A percentile compares a stretch with the other conserved stretches of the same genome.
Conservation (phyloP, 305 asterid genomes). For the Coffea humblotiana region DNA sequence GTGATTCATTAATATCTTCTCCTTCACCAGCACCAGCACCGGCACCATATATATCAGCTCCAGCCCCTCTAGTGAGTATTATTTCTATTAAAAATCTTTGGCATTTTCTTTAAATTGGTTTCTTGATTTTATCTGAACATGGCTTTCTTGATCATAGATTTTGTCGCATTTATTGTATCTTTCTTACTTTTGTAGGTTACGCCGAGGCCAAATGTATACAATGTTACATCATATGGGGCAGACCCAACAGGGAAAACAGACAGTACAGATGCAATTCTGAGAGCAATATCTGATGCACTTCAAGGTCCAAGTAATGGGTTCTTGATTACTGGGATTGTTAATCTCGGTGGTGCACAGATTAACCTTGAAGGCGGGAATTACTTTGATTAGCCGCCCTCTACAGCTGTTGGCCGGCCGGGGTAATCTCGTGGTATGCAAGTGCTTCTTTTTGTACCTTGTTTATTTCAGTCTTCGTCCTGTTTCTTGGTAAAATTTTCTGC, state of each 20-base stretch:
- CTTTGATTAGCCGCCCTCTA: slow-evolving; percentile 66
- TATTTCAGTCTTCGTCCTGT: background rate
- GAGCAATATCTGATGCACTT: slow-evolving; percentile 68
- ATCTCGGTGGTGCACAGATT: slow-evolving; percentile 80
- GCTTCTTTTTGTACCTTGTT: background rate
- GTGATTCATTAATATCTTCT: slow-evolving; percentile 13
- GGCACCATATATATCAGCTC: no score
- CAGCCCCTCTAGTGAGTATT: slow-evolving; percentile 7
- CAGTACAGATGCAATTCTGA: slow-evolving; percentile 63
- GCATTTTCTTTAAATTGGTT: background rate
- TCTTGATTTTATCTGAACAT: background rate
- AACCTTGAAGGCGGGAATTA: slow-evolving; percentile 87
- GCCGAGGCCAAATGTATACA: slow-evolving; percentile 41
- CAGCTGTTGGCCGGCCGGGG: slow-evolving; percentile 67
- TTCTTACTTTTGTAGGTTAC: slow-evolving; percentile 20
- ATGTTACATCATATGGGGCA: slow-evolving; percentile 76
- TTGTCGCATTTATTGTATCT: background rate
- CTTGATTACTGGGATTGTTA: slow-evolving; percentile 51
- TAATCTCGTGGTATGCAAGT: slow-evolving; percentile 55
- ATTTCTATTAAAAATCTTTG: background rate
- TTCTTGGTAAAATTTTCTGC: background rate
- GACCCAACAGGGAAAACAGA: slow-evolving; percentile 78
- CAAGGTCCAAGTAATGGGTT: slow-evolving; percentile 50
- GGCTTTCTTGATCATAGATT: background rate
- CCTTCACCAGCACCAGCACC: slow-evolving; percentile 6